Conservation (phyloP, 78 protist species). For the Chrysochromulina tobinii region DNA sequence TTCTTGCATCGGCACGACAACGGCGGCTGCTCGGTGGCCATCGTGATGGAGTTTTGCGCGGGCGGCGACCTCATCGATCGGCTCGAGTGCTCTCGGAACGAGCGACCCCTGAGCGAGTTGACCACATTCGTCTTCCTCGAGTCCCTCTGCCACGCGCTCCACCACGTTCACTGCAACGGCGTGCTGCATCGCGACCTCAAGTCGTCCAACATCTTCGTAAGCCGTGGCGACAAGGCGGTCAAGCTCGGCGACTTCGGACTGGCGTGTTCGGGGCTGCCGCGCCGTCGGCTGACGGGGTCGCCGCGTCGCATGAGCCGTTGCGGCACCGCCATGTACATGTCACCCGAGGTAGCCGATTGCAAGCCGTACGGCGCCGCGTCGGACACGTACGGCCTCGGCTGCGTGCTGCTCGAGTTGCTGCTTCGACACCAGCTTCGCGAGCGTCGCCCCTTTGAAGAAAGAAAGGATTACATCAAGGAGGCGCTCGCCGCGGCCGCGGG, state of each 20-base stretch:
- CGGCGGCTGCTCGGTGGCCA: not conserved
- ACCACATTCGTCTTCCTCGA: not conserved
- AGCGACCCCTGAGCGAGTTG: not conserved
- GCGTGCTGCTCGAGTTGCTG: slow-evolving; percentile 20
- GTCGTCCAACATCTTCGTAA: slow-evolving; percentile 9
- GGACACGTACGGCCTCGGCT: slow-evolving; percentile 4
- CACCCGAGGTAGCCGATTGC: not conserved
- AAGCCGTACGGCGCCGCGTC: slow-evolving; percentile 6
- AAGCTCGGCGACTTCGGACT: slow-evolving; percentile 25
- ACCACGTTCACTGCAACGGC: slow-evolving; percentile 4
- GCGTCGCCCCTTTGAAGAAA: not conserved
- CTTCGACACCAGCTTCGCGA: not conserved
- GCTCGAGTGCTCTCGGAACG: not conserved
- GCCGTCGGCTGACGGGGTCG: slow-evolving; percentile 20
- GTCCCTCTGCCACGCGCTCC: not conserved
- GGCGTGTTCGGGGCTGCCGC: not conserved
- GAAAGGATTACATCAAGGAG: not conserved
- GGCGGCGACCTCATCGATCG: slow-evolving; percentile 29
- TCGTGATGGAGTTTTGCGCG: slow-evolving; percentile 25
- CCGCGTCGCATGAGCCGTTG: slow-evolving; percentile 2
- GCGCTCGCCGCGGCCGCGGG: not conserved
- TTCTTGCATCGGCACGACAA: slow-evolving; percentile 1
- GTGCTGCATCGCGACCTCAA: slow-evolving; percentile 16
- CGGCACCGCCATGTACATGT: slow-evolving; percentile 12
- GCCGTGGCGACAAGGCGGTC: not conserved